Percentiles rank a stretch among this genome's conserved stretches.
Conservation (phyloP, 192 early-diverging fungal species). For the Linnemannia elongata region DNA sequence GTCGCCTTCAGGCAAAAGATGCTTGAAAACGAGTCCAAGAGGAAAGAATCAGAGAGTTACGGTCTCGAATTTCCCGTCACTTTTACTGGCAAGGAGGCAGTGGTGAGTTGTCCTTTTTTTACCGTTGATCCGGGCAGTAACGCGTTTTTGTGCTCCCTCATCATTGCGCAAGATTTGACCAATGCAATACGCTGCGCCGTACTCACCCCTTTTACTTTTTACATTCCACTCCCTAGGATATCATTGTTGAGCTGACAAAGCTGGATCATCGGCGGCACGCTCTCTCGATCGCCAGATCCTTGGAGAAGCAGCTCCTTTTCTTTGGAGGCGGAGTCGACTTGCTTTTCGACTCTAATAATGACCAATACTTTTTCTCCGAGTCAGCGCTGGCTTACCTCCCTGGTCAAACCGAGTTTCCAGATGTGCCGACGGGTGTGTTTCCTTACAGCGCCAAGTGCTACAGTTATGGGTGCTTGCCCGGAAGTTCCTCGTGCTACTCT, state of each 20-base stretch:
- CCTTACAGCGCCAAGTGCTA: constrained; percentile 46
- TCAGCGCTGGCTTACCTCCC: constrained; percentile 25
- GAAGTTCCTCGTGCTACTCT: constrained; percentile 35
- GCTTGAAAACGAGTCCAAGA: constrained; percentile 36
- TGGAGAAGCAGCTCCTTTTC: constrained; percentile 83
- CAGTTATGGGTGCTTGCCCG: constrained; percentile 39
- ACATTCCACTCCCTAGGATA: constrained; percentile 57
- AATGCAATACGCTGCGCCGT: neutral
- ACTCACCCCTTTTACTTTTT: neutral
- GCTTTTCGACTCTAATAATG: constrained; percentile 76
- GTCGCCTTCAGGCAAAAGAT: constrained; percentile 42
- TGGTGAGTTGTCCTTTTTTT: constrained; percentile 44
- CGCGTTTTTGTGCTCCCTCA: neutral
- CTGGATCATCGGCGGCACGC: constrained; percentile 80
- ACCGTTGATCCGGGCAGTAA: neutral
- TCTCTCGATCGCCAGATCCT: constrained; percentile 76
- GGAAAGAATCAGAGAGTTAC: constrained; percentile 59
- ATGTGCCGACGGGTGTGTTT: constrained; percentile 37
- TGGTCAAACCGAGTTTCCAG: constrained; percentile 38
- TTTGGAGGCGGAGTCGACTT: constrained; percentile 79
- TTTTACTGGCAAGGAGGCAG: constrained; percentile 82
- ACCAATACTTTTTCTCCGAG: constrained; percentile 79
- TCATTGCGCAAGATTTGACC: neutral
- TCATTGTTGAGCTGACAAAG: constrained; percentile 69
- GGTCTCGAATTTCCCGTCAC: constrained; percentile 75